Evolutionary conservation across 192 early-diverging fungal genomes (phyloP), one percentile per base, ranked within the genome.

Genomic region (Backusella westeae): DNA sequence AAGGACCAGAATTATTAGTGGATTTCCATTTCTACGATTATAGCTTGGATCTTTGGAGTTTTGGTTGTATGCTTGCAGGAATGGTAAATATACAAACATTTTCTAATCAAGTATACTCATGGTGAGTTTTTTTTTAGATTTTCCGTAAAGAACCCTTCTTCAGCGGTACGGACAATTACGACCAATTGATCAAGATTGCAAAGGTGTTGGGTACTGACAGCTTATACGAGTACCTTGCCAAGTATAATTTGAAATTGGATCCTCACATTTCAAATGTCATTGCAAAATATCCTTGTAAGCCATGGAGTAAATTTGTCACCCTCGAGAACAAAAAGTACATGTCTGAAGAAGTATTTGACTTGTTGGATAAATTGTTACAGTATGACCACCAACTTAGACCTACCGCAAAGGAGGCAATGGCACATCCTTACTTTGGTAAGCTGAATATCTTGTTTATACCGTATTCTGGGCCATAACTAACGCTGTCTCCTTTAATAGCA

Each of bases 71-170:
- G 96, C 96, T 99, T 86, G 98, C 97, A 35, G 95, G 94, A 85
- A 99, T 99, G 94, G 94, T 96, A 85, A 78, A 17, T 59, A 73
- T 73, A 29, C 3, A 3, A 32, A 35, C 9, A 35, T 67, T 38
- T 23, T 38, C 17, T 68, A 38, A 44, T 32, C 3, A 3, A 34
- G 32, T 15, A 17, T 66, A n/a, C 14, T 21, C 63, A 46, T 39
- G 7, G 7, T 12, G 71, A 15, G 12, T 42, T 42, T 0, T 42
- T 42, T 0, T 42, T 44, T 77, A 95, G 94, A 97, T 99, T 41
- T 99, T 98, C 94, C 93, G 95, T 81, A 96, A 95, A 84, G 97
- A 99, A 77, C 97, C 97, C 0, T 99, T 99, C 85, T 99, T 99
- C 90, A 96, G 98, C 77, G 98, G 91, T 41, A 94, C 97, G 74